Conservation (phyloP, 805 yeast species). For the Candida odintsovae region DNA sequence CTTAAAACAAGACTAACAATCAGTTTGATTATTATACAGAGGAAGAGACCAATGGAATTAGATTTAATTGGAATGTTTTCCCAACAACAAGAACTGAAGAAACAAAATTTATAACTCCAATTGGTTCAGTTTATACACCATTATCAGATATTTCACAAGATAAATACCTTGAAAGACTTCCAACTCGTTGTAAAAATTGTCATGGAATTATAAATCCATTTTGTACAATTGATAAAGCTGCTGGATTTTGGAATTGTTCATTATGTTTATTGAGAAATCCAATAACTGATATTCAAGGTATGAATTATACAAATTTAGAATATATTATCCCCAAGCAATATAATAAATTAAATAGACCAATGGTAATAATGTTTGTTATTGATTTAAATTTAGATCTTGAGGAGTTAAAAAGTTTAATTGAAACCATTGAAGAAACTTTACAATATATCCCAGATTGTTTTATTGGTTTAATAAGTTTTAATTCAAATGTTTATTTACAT, state of each 20-base stretch:
- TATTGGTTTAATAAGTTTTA: constrained; percentile 77
- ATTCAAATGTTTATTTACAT: constrained; percentile 81
- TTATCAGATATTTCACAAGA: constrained; percentile 35
- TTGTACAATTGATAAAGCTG: constrained; percentile 68
- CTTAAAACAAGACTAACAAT: neutral
- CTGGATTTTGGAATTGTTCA: constrained; percentile 78
- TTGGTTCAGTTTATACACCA: constrained; percentile 90
- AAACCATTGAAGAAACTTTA: constrained; percentile 62
- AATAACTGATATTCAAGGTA: constrained; percentile 38
- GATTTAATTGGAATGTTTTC: constrained; percentile 75
- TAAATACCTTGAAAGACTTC: constrained; percentile 24
- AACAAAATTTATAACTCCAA: constrained; percentile 82
- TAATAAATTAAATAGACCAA: constrained; percentile 43
- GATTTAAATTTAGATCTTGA: constrained; percentile 85
- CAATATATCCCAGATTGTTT: constrained; percentile 73
- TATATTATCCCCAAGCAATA: constrained; percentile 16
- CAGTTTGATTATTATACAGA: constrained; percentile 35
- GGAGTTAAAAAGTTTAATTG: constrained; percentile 70
- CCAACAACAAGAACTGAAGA: constrained; percentile 88
- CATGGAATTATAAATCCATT: constrained; percentile 79
- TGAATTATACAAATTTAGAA: neutral
- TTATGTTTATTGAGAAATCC: constrained; percentile 71
- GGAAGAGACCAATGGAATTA: constrained; percentile 43
- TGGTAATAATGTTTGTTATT: constrained; percentile 73
- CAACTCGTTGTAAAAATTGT: constrained; percentile 73